These are phyloP conservation scores for Cordyceps fumosorosea DNA, from an alignment of 2,329 filamentous ascomycete genomes.

Conservation along the genomic window DNA sequence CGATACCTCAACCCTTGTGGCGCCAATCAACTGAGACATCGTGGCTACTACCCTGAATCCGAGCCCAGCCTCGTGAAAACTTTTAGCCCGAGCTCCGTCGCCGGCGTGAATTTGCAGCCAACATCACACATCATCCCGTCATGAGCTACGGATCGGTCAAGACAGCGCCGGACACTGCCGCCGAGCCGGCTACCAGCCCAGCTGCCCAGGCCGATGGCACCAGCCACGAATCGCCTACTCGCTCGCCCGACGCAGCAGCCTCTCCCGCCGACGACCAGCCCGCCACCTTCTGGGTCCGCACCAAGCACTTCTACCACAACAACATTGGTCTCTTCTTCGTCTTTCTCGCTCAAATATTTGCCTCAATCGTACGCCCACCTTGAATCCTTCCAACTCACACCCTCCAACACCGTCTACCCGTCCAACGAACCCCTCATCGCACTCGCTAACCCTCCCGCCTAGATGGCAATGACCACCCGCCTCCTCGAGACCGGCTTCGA, in stretches of 20 bases:
- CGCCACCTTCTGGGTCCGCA: neutral
- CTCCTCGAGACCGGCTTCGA: conserved; percentile 28
- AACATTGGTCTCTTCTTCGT: conserved; percentile 35
- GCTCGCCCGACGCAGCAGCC: neutral
- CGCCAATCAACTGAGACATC: neutral
- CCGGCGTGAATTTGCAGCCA: neutral
- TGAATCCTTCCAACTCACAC: neutral
- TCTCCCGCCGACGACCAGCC: neutral
- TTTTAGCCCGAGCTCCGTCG: neutral
- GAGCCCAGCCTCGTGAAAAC: neutral
- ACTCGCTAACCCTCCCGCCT: neutral
- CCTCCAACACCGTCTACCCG: too few species aligned
- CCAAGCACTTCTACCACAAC: conserved; percentile 39
- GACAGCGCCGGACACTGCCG: neutral
- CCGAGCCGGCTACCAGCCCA: neutral
- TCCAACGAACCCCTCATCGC: neutral
- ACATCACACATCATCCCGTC: neutral
- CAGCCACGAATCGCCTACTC: neutral
- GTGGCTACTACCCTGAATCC: too few species aligned
- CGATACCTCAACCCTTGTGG: too few species aligned
- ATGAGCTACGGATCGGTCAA: conserved; percentile 11
- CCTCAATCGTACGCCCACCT: conserved; percentile 27
- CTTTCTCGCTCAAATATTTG: conserved; percentile 35
- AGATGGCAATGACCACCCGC: conserved; percentile 37
- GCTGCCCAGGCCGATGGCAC: neutral